Percentiles rank a stretch among this genome's conserved stretches.
Conservation (phyloP, 2,329 filamentous ascomycete genomes). For the Knufia fluminis region DNA sequence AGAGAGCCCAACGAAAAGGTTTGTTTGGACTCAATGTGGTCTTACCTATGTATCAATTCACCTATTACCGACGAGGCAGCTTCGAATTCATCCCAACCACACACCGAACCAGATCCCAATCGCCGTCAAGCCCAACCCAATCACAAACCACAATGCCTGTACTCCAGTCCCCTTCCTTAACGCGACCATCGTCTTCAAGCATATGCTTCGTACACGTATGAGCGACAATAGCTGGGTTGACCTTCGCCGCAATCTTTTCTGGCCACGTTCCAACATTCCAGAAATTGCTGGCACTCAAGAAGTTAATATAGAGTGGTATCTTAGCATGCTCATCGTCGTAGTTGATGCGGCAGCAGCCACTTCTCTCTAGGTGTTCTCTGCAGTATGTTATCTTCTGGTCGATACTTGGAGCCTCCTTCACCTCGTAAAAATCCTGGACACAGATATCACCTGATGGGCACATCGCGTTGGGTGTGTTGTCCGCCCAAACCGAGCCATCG, state of each 20-base stretch:
- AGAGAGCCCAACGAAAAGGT: too few species aligned
- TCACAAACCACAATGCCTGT: constrained; percentile 89
- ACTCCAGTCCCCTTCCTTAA: constrained; percentile 56
- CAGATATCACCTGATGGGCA: constrained; percentile 64
- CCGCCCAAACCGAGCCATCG: constrained; percentile 62
- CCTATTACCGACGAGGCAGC: constrained; percentile 3
- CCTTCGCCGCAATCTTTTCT: constrained; percentile 74
- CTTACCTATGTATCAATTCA: not conserved
- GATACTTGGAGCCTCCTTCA: constrained; percentile 65
- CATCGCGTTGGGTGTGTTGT: constrained; percentile 72
- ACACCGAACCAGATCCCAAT: constrained; percentile 84
- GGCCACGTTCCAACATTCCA: constrained; percentile 91
- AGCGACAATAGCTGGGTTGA: constrained; percentile 66
- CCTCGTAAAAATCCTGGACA: constrained; percentile 92
- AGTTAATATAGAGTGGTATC: constrained; percentile 77
- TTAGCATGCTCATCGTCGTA: constrained; percentile 44
- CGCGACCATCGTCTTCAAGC: constrained; percentile 24
- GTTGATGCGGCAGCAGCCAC: constrained; percentile 19
- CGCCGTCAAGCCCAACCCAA: constrained; percentile 76
- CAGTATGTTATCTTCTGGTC: constrained; percentile 68
- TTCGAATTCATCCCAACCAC: constrained; percentile 81
- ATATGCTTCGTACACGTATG: constrained; percentile 48
- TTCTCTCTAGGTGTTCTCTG: constrained; percentile 64
- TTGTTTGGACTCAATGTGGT: too few species aligned
- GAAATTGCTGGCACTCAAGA: constrained; percentile 85